Base-by-base conservation (phyloP, 192 early-diverging fungal species). In the Rhizophlyctis rosea region DNA sequence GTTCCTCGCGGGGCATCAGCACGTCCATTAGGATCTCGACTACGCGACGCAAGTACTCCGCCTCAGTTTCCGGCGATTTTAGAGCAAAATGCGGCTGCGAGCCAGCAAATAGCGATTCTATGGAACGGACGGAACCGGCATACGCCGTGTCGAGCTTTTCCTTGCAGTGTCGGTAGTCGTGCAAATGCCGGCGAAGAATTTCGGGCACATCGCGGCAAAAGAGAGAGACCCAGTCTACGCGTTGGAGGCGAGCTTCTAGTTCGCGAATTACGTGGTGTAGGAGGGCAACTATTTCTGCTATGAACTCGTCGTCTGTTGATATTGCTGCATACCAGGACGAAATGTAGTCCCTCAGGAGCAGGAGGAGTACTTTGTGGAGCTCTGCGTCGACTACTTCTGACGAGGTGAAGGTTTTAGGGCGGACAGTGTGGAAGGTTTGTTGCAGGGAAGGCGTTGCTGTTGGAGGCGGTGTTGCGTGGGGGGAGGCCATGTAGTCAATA, bases 41-140 rank as follows among this genome's bases (percentile, higher is more conserved):
- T 27, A 78, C 60, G 25, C 35, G 14, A 21, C 74, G 55, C 5
- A 74, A 34, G 30, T 77, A 77, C 47, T 78, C 75, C 16, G 14
- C 5, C 52, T 77, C 74, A 7, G 47, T 47, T 44, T 80, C 70
- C 36, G 55, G 21, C 33, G 61, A 24, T 11, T 51, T 31, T 3
- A 77, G 55, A 0, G 71, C 75, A 51, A 73, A 62, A 39, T 77
- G 75, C 18, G 75, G 75, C 35, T 77, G 75, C 23, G 24, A 34
- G 5, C 75, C 75, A 48, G 57, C 50, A 49, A 77, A 77, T 14
- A 77, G 50, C 49, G 78, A 65, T 33, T 78, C 75, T 5, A 77
- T 33, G 4, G 57, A 50, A 27, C 58, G 71, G n/a, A n/a, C n/a
- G 28, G 58, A 69, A 2, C 75, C 75, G 28, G 73, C 53, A 62